Conservation (phyloP, 306 rosid genomes). For the Bauhinia variegata region DNA sequence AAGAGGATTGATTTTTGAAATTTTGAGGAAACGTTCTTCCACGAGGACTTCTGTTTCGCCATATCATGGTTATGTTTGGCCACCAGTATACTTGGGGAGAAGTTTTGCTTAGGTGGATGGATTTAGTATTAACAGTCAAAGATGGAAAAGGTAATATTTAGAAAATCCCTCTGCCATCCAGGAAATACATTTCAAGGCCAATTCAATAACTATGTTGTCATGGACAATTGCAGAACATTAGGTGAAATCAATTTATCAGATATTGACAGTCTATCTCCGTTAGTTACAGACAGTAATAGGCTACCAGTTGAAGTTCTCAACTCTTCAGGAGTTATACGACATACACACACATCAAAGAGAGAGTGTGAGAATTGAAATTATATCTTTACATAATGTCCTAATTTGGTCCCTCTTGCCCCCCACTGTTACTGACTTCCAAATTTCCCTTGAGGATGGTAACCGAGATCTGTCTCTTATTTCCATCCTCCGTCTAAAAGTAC, state of each 20-base stretch:
- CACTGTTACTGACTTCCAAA: background rate
- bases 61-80: background rate
- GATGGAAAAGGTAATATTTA: background rate
- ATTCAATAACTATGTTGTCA: background rate
- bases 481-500: conserved; percentile 1
- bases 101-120: background rate
- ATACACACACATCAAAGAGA: background rate
- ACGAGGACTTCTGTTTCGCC: background rate
- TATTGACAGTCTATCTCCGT: background rate
- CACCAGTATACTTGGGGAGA: conserved; percentile 5
- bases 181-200: conserved; percentile 22
- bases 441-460: conserved; percentile 15
- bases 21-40: conserved; percentile 20
- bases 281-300: background rate
- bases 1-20: conserved; percentile 18
- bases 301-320: background rate
- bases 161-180: background rate
- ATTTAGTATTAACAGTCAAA: background rate
- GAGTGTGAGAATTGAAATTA: background rate
- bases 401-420: background rate
- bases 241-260: conserved; percentile 7
- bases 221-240: conserved; percentile 22
- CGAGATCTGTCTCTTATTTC: conserved; percentile 15
- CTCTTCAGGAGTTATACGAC: conserved; percentile 21
- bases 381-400: conserved; percentile 9